Conservation (phyloP, 2,329 filamentous ascomycete genomes). For the Dactylellina haptotyla region DNA sequence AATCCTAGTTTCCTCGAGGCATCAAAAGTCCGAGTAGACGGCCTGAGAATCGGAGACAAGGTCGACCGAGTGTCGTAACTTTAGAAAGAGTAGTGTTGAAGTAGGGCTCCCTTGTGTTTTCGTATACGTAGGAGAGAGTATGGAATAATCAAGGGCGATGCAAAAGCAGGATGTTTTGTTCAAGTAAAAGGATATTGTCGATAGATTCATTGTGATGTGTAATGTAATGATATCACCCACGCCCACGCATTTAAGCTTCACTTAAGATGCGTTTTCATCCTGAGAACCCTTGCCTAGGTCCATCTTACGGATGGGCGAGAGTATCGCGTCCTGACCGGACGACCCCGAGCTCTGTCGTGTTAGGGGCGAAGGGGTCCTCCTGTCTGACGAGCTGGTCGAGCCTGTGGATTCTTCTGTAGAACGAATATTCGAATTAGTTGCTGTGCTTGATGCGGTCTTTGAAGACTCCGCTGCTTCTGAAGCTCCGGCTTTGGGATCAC, state of each 20-base stretch:
- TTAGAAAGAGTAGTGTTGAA: too few species aligned
- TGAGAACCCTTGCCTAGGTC: constrained; percentile 20
- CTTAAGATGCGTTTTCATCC: constrained; percentile 22
- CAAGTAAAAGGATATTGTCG: too few species aligned
- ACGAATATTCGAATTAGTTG: constrained; percentile 25
- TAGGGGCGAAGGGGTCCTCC: constrained; percentile 17
- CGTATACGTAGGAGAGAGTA: too few species aligned
- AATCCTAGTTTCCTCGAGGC: too few species aligned
- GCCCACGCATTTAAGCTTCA: background rate
- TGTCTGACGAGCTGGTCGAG: constrained; percentile 15
- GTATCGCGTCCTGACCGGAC: constrained; percentile 30
- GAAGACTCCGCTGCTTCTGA: background rate
- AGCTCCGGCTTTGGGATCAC: background rate
- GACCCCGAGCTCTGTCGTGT: constrained; percentile 3
- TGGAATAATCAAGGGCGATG: too few species aligned
- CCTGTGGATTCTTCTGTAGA: constrained; percentile 31
- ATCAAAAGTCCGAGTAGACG: too few species aligned
- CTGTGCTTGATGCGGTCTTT: background rate
- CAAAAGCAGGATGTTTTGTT: too few species aligned
- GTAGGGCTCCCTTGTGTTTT: too few species aligned
- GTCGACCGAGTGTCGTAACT: too few species aligned
- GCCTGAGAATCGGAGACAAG: too few species aligned
- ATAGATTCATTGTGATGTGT: too few species aligned
- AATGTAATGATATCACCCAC: too few species aligned
- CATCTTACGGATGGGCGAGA: constrained; percentile 41